phyloP scores from a whole-genome alignment of 2,329 filamentous ascomycete genomes.

The Knufia fluminis region DNA sequence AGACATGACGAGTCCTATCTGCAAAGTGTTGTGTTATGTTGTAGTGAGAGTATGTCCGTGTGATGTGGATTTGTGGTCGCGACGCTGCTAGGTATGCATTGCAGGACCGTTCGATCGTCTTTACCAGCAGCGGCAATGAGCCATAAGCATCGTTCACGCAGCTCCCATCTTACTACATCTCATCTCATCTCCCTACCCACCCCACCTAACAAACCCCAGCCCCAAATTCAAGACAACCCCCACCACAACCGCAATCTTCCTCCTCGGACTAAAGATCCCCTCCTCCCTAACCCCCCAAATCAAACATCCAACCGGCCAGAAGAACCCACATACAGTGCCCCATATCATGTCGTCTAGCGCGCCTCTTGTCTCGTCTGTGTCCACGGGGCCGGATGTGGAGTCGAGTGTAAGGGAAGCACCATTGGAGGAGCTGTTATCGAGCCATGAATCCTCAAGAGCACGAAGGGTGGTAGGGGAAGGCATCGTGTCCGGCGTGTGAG shows the following conservation, averaged over 20 bases:
- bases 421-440: slow-evolving; percentile 53
- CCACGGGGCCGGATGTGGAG: slow-evolving; percentile 29
- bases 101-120: too few species aligned
- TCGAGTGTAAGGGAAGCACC: slow-evolving; percentile 28
- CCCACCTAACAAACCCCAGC: slow-evolving; percentile 61
- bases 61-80: too few species aligned
- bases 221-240: slow-evolving; percentile 71
- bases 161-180: too few species aligned
- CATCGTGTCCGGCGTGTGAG: slow-evolving; percentile 82
- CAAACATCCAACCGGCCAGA: slow-evolving; percentile 82
- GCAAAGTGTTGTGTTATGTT: too few species aligned
- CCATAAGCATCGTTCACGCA: too few species aligned
- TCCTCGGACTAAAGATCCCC: slow-evolving; percentile 73
- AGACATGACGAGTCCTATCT: too few species aligned
- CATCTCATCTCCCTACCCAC: slow-evolving; percentile 36
- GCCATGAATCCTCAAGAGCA: slow-evolving; percentile 79
- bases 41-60: too few species aligned
- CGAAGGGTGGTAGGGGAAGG: slow-evolving; percentile 67
- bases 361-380: slow-evolving; percentile 40
- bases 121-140: too few species aligned
- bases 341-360: slow-evolving; percentile 77
- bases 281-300: slow-evolving; percentile 81
- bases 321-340: slow-evolving; percentile 84
- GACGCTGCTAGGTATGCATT: too few species aligned
- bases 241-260: slow-evolving; percentile 76